phyloP scores from a whole-genome alignment of 2,329 filamentous ascomycete species.

The Bisporella sp. region DNA sequence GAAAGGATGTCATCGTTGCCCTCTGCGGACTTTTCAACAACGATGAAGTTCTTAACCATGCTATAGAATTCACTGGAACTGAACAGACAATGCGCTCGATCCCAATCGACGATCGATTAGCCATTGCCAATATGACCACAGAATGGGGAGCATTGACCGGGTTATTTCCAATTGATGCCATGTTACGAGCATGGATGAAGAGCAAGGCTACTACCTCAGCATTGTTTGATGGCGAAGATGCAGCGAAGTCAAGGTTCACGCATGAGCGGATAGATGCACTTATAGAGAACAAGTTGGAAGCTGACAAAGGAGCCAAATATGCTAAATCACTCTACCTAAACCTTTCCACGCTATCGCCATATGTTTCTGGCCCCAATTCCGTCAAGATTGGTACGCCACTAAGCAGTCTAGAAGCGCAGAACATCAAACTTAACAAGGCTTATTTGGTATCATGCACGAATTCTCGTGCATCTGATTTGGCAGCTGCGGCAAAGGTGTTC shows the following conservation, averaged over 20 bases:
- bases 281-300: conserved; percentile 55
- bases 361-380: conserved; percentile 81
- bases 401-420: conserved; percentile 60
- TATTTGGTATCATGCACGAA: conserved; percentile 93
- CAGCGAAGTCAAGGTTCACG: conserved; percentile 53
- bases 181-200: conserved; percentile 67
- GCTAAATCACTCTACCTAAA: conserved; percentile 79
- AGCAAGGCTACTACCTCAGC: conserved; percentile 67
- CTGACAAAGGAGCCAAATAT: conserved; percentile 73
- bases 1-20: conserved; percentile 90
- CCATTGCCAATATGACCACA: conserved; percentile 74
- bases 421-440: conserved; percentile 75
- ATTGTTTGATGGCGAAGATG: conserved; percentile 43
- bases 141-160: conserved; percentile 64
- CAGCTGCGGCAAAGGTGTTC: conserved; percentile 79
- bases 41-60: conserved; percentile 85
- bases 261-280: conserved; percentile 70
- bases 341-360: conserved; percentile 76
- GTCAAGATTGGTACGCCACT: conserved; percentile 83
- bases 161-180: conserved; percentile 73
- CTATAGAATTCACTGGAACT: conserved; percentile 79
- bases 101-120: conserved; percentile 64
- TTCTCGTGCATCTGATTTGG: conserved; percentile 71
- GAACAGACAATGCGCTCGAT: conserved; percentile 70
- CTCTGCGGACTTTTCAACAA: conserved; percentile 81